These are phyloP conservation scores for Echria macrotheca DNA, from an alignment of 495 filamentous ascomycete genomes.

Conservation along the genomic window DNA sequence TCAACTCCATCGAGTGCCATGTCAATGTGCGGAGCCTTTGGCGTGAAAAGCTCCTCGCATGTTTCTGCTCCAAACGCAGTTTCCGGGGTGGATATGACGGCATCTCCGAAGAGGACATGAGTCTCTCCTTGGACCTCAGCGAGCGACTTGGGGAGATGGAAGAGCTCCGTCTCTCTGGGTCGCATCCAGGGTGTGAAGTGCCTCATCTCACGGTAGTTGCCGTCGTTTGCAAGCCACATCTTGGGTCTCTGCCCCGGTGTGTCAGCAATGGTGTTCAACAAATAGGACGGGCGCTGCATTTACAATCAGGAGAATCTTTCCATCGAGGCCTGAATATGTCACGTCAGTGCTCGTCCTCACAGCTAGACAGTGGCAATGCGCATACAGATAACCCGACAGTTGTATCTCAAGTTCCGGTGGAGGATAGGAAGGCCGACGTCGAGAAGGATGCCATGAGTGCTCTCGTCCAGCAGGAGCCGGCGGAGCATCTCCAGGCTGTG, in stretches of 20 bases:
- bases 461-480: slow-evolving; percentile 56
- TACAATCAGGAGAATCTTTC: slow-evolving; percentile 63
- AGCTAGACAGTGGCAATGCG: too few species aligned
- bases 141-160: slow-evolving; percentile 63
- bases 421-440: slow-evolving; percentile 68
- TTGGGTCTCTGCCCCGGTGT: slow-evolving; percentile 58
- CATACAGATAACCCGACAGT: slow-evolving; percentile 60
- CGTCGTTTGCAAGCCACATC: slow-evolving; percentile 76
- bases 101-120: slow-evolving; percentile 69
- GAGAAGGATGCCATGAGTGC: slow-evolving; percentile 70
- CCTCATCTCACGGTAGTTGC: slow-evolving; percentile 65
- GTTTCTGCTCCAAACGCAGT: slow-evolving; percentile 69
- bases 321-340: slow-evolving; percentile 48
- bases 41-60: slow-evolving; percentile 76
- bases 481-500: slow-evolving; percentile 71
- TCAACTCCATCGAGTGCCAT: slow-evolving; percentile 35
- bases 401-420: slow-evolving; percentile 67
- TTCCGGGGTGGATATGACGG: slow-evolving; percentile 65
- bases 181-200: slow-evolving; percentile 52
- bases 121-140: slow-evolving; percentile 54
- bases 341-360: too few species aligned
- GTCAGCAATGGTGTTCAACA: neutral
- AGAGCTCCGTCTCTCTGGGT: slow-evolving; percentile 56
- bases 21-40: slow-evolving; percentile 45
- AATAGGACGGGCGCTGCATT: neutral